Evolutionary conservation across 2,329 filamentous ascomycete species (phyloP), one percentile per base, ranked within the genome.

Genomic region (Cyphellophora europaea): DNA sequence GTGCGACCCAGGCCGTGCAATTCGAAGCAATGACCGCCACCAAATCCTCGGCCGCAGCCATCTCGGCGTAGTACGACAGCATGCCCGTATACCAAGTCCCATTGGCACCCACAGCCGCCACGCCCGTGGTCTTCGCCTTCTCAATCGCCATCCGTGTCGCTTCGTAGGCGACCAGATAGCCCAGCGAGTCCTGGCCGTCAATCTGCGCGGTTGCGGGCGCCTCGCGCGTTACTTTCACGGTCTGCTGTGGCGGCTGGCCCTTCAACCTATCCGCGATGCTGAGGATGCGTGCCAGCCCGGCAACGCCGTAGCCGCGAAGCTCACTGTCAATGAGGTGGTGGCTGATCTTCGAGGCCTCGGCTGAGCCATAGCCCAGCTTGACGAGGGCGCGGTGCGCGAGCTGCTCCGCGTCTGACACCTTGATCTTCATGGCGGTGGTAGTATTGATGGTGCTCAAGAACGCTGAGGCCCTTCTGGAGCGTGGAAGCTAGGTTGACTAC

Each of bases 241-340:
- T 11, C 6, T 19, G 6, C n/a, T 17, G n/a, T 11, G 19, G 16
- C 11, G 18, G 27, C 17, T 27, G 11, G 10, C 15, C 34, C 10
- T 15, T 33, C 19, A 33, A 21, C 12, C 17, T 30, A 19, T 34
- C 37, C 11, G 13, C 37, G 21, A 42, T 42, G 13, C 40, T 42
- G 21, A 42, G 30, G 6, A 39, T 37, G 8, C 40, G 33, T 12
- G 40, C 40, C 6, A 42, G 28, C 16, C 40, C 40, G 13, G 36
- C 40, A 13, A 40, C 36, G 8, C 36, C 40, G 27, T 42, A 42
- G 25, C 40, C 40, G 18, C 40, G 36, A 11, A 42, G 37, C 27
- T 42, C 40, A 27, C 36, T 42, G 30, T 42, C 40, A 16, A 42
- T 27, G 25, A 42, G 33, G 19, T 42, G 40, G 27, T 42, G 23